Evolutionary conservation across 2,329 filamentous ascomycete species (phyloP).

Genomic region (Chaetomiaceae sp.): DNA sequence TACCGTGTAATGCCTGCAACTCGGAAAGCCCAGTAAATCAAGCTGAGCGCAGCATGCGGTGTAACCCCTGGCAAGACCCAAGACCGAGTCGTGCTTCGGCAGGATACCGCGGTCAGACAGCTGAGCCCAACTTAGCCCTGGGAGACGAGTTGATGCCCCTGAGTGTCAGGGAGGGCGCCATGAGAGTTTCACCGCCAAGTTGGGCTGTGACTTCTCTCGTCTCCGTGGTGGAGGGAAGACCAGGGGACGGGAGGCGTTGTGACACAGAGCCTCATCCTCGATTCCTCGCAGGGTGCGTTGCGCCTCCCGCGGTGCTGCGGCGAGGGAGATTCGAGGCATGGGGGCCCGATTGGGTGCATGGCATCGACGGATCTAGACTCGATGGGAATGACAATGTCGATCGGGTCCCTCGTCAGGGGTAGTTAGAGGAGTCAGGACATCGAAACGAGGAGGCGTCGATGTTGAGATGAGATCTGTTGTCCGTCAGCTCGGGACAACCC

Average conservation of each 20-base stretch:
- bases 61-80: slow-evolving; percentile 1
- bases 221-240: not conserved
- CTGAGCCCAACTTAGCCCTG: not conserved
- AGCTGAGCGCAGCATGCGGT: slow-evolving; percentile 2
- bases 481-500: not conserved
- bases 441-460: not conserved
- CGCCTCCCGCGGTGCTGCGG: not conserved
- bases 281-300: too few relatives aligned
- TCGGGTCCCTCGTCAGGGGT: not conserved
- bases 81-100: not conserved
- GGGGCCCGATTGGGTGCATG: too few relatives aligned
- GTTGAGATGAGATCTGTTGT: not conserved
- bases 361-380: not conserved
- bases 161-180: not conserved
- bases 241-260: not conserved
- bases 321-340: too few relatives aligned
- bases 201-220: not conserved
- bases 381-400: not conserved
- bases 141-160: too few relatives aligned
- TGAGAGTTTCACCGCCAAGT: not conserved
- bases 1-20: not conserved
- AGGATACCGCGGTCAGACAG: not conserved
- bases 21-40: not conserved
- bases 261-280: not conserved
- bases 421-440: not conserved